These are phyloP conservation scores for Backusella westeae DNA, from an alignment of 192 early-diverging fungal species.

Conservation along the genomic window DNA sequence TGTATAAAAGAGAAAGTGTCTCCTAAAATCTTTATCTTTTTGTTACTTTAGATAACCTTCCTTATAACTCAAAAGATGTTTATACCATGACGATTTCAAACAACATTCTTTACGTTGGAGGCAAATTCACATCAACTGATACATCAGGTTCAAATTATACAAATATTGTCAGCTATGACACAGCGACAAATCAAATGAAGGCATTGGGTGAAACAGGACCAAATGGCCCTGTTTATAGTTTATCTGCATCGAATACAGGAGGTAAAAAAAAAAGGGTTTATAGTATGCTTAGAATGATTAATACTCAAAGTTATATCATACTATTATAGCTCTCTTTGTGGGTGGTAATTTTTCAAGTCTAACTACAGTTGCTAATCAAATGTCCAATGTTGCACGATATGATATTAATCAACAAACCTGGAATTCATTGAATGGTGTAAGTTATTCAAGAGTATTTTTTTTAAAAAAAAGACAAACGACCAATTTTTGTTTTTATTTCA, in stretches of 20 bases:
- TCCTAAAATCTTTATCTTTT: neutral
- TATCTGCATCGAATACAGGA: neutral
- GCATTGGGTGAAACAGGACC: constrained; percentile 2
- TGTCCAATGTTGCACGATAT: constrained; percentile 13
- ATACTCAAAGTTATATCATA: neutral
- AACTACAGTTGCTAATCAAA: neutral
- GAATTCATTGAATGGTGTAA: constrained; percentile 11
- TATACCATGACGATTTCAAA: constrained; percentile 36
- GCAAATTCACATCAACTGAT: constrained; percentile 44
- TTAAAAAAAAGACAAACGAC: neutral
- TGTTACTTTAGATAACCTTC: constrained; percentile 34
- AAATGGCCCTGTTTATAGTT: constrained; percentile 15
- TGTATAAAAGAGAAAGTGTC: neutral
- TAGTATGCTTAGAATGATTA: neutral
- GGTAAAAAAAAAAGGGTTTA: neutral
- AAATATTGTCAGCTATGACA: constrained; percentile 61
- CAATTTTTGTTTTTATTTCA: neutral
- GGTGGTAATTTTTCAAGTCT: constrained; percentile 21
- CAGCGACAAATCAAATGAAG: neutral
- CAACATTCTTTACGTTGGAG: constrained; percentile 48
- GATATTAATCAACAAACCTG: constrained; percentile 1
- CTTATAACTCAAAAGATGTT: constrained; percentile 40
- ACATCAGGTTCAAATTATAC: constrained; percentile 7
- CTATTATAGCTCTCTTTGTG: constrained; percentile 20
- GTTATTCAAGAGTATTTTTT: neutral